phyloP scores from a whole-genome alignment of 169 alveolate species.

The Cryptosporidium ryanae region DNA sequence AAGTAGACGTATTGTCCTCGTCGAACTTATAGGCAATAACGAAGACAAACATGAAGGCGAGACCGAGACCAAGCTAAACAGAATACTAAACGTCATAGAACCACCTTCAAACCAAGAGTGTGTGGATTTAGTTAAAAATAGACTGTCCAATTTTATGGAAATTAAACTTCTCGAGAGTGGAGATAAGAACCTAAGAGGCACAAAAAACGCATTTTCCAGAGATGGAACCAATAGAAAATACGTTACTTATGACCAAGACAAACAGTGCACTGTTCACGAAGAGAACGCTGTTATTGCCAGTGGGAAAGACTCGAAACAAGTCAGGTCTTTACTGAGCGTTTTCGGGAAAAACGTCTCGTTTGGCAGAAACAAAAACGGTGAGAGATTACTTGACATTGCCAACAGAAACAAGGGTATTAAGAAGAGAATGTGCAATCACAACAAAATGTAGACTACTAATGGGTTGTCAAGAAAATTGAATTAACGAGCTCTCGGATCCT shows the following conservation, averaged over 20 bases:
- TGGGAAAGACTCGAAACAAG: conserved; percentile 34
- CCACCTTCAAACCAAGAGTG: conserved; percentile 68
- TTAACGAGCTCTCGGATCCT: too few relatives aligned
- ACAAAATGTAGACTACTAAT: neutral
- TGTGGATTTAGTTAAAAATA: conserved; percentile 1
- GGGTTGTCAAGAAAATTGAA: too few relatives aligned
- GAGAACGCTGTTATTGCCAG: conserved; percentile 44
- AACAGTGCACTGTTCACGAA: conserved; percentile 29
- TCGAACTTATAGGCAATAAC: conserved; percentile 30
- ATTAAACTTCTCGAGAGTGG: neutral
- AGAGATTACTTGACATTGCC: neutral
- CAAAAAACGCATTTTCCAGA: neutral
- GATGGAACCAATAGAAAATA: neutral
- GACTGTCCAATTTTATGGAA: neutral
- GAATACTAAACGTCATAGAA: neutral
- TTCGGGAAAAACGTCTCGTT: neutral
- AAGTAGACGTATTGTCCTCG: conserved; percentile 25
- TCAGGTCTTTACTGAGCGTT: conserved; percentile 3
- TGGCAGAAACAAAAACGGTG: neutral
- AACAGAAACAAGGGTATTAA: conserved; percentile 1
- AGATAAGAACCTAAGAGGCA: conserved; percentile 25
- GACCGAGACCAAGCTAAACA: neutral
- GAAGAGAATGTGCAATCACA: conserved; percentile 10
- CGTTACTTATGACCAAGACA: neutral
- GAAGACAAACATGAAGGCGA: neutral